Conservation (phyloP, 2,329 filamentous ascomycete species). For the Sporothrix dimorphospora region DNA sequence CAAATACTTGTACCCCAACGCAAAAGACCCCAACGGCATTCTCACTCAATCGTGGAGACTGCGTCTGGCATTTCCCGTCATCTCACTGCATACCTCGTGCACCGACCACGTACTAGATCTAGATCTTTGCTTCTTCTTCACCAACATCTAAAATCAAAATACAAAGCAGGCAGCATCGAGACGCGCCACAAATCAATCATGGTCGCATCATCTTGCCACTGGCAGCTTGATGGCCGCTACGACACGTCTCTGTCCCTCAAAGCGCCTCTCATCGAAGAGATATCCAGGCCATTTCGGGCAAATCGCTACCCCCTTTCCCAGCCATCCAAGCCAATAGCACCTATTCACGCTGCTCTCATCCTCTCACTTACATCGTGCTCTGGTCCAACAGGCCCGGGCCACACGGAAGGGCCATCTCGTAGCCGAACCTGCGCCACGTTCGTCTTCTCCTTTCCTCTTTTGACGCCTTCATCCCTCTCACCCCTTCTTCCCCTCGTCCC, state of each 20-base stretch:
- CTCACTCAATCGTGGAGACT: neutral
- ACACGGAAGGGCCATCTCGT: neutral
- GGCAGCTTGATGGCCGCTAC: neutral
- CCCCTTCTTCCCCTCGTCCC: neutral
- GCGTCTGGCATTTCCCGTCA: slow-evolving; percentile 11
- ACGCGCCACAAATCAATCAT: neutral
- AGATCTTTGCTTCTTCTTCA: neutral
- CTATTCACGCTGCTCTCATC: neutral
- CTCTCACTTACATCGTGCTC: neutral
- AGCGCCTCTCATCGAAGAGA: neutral
- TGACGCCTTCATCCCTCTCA: neutral
- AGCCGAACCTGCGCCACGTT: neutral
- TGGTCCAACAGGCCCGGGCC: neutral
- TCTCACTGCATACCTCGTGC: slow-evolving; percentile 15
- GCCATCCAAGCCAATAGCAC: neutral
- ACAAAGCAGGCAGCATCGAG: neutral
- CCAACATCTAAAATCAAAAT: neutral
- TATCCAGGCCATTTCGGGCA: neutral
- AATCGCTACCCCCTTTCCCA: slow-evolving; percentile 12
- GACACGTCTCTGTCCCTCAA: neutral
- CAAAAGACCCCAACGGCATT: neutral
- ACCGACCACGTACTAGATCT: neutral
- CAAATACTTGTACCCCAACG: neutral
- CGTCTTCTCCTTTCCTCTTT: neutral
- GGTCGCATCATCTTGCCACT: neutral